Percentiles rank a stretch among this genome's conserved stretches.
Conservation (phyloP, 2,329 filamentous ascomycete species). For the Fusarium illudens region DNA sequence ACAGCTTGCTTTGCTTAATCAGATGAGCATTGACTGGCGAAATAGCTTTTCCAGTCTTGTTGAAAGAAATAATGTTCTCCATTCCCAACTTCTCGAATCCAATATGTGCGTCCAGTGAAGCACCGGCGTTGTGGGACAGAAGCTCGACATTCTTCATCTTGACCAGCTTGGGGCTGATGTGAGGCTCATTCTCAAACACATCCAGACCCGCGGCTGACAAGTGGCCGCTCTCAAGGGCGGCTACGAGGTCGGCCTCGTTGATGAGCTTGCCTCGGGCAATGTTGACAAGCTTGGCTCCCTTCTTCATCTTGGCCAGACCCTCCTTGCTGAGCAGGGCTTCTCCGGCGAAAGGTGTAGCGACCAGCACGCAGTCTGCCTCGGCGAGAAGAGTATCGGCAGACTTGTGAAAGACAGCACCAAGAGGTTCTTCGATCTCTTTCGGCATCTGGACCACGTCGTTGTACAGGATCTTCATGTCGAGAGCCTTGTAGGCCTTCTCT, state of each 20-base stretch:
- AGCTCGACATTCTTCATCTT: constrained; percentile 42
- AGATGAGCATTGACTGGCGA: constrained; percentile 40
- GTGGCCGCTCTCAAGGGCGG: constrained; percentile 68
- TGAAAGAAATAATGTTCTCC: constrained; percentile 39
- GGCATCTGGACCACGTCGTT: constrained; percentile 40
- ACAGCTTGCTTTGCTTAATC: constrained; percentile 40
- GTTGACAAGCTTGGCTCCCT: constrained; percentile 73
- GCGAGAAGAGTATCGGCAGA: constrained; percentile 34
- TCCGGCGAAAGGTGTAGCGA: constrained; percentile 38
- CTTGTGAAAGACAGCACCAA: constrained; percentile 35
- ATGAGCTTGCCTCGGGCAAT: constrained; percentile 78
- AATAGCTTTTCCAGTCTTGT: constrained; percentile 35
- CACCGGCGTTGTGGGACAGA: constrained; percentile 39
- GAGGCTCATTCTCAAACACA: constrained; percentile 75
- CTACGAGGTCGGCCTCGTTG: constrained; percentile 73
- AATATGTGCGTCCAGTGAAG: constrained; percentile 39
- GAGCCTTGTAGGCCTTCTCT: constrained; percentile 41
- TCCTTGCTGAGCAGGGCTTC: constrained; percentile 49
- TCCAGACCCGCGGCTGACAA: constrained; percentile 73
- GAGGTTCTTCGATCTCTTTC: constrained; percentile 14
- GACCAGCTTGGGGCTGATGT: constrained; percentile 39
- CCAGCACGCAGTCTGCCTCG: constrained; percentile 39
- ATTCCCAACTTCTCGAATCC: constrained; percentile 39
- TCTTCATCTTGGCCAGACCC: constrained; percentile 76
- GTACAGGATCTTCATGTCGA: constrained; percentile 43